Evolutionary conservation across 2,329 filamentous ascomycete species (phyloP), one percentile per base, ranked within the genome.

Genomic region (Dactylellina leptospora): DNA sequence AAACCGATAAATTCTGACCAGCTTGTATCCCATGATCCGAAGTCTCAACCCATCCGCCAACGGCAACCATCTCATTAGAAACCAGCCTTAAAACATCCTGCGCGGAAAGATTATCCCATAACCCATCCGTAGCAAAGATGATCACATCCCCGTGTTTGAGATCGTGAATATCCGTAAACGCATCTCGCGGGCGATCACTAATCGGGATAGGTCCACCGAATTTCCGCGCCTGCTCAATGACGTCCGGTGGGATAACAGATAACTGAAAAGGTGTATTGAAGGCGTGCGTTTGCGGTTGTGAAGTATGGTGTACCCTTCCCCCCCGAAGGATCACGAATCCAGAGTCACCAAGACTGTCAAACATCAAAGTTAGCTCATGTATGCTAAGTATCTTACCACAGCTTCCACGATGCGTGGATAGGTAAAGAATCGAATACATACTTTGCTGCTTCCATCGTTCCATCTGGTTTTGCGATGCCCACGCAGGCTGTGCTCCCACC

Each of bases 191-290:
- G 64, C 89, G 84, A 80, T 99, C 95, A 78, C 89, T 88, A 23
- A 96, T 85, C 74, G 90, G 90, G 1, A 86, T 84, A 10, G 61
- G 60, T 45, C 91, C 91, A 18, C 93, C 93, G 79, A 96, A 97
- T 25, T 91, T 86, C 10, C 88, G 87, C 76, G 92, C 89, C 77
- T 95, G 90, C 20, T 87, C 86, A 63, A 92, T 85, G 81, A 96
- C 88, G 76, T 86, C 87, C 2, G 89, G 86, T 0, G 95, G 93
- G 5, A 97, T 88, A 58, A 96, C 88, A 59, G 92, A 93, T 40
- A 99, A 85, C 80, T 99, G 95, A 78, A 91, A 99, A 0, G 95
- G 95, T 0, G 95, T 97, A 80, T 99, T 99, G 85, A 99, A 99
- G 44, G 89, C 92, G 80, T 99, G 95, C 0, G 92, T 97, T 80